Evolutionary conservation across 495 filamentous ascomycete genomes (phyloP).

Genomic region (Choiromyces venosus): DNA sequence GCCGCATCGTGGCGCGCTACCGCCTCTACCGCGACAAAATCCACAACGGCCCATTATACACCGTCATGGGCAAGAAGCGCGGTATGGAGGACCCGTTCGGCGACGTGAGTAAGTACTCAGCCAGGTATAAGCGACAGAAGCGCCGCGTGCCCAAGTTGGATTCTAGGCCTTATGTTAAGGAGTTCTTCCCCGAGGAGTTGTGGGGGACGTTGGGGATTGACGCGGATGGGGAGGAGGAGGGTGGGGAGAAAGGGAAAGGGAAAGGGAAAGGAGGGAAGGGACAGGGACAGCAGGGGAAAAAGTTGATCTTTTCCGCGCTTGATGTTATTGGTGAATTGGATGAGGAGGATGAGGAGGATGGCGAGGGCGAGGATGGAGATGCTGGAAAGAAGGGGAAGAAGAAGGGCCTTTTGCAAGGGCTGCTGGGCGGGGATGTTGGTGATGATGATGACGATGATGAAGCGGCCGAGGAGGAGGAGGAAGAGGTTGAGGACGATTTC

Average conservation of each 20-base stretch:
- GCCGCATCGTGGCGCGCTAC: slow-evolving; percentile 34
- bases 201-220: slow-evolving; percentile 36
- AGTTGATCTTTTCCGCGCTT: slow-evolving; percentile 29
- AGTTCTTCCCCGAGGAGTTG: slow-evolving; percentile 39
- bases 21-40: slow-evolving; percentile 41
- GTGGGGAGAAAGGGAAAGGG: slow-evolving; percentile 22
- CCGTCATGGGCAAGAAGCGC: slow-evolving; percentile 35
- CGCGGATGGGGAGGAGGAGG: slow-evolving; percentile 4
- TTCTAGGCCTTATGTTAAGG: slow-evolving; percentile 39
- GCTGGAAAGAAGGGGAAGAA: slow-evolving; percentile 33
- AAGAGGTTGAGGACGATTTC: slow-evolving; percentile 38
- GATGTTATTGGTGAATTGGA: slow-evolving; percentile 34
- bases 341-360: slow-evolving; percentile 17
- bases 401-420: slow-evolving; percentile 22
- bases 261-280: slow-evolving; percentile 31
- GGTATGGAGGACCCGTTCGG: slow-evolving; percentile 42
- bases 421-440: slow-evolving; percentile 25
- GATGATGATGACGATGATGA: slow-evolving; percentile 39
- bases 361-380: slow-evolving; percentile 30
- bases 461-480: slow-evolving; percentile 32
- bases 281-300: slow-evolving; percentile 32
- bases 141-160: slow-evolving; percentile 39
- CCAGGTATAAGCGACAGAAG: slow-evolving; percentile 34
- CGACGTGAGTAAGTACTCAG: slow-evolving; percentile 37
- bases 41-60: slow-evolving; percentile 40